Conservation (phyloP, 306 rosid genomes). For the Dalbergia oliveri region DNA sequence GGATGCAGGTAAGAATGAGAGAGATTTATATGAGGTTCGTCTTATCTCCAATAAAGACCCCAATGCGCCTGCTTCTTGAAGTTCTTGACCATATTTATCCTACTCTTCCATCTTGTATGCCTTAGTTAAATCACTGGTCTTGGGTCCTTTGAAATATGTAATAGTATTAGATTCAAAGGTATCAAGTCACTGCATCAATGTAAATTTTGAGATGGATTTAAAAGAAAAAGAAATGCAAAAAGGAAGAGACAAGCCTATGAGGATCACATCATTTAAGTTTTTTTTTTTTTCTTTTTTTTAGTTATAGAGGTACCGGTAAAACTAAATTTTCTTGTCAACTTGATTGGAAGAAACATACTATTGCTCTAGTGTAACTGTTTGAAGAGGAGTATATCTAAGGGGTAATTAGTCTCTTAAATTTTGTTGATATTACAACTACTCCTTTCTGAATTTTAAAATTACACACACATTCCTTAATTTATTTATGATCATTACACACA, state of each 20-base stretch:
- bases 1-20: slow-evolving; percentile 76
- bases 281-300: background rate
- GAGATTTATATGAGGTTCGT: slow-evolving; percentile 77
- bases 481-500: too few relatives aligned
- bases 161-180: slow-evolving; percentile 50
- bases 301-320: background rate
- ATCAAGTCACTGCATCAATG: slow-evolving; percentile 34
- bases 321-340: slow-evolving; percentile 21
- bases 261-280: slow-evolving; percentile 5
- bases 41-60: slow-evolving; percentile 73
- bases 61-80: slow-evolving; percentile 51
- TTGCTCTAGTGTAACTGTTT: background rate
- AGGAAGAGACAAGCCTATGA: slow-evolving; percentile 16
- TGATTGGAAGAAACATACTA: slow-evolving; percentile 7
- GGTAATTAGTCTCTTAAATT: too few relatives aligned
- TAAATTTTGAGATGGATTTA: slow-evolving; percentile 50
- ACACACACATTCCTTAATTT: too few relatives aligned
- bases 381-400: too few relatives aligned
- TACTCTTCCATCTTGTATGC: slow-evolving; percentile 42
- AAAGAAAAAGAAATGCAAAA: slow-evolving; percentile 40
- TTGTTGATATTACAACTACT: too few relatives aligned
- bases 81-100: slow-evolving; percentile 42
- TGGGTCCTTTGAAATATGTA: slow-evolving; percentile 55
- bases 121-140: slow-evolving; percentile 47
- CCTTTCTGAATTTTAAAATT: too few relatives aligned